Evolutionary conservation across 352 stramenopile species (phyloP), one percentile per base, ranked within the genome.

Genomic region (Plasmopara muralis): DNA sequence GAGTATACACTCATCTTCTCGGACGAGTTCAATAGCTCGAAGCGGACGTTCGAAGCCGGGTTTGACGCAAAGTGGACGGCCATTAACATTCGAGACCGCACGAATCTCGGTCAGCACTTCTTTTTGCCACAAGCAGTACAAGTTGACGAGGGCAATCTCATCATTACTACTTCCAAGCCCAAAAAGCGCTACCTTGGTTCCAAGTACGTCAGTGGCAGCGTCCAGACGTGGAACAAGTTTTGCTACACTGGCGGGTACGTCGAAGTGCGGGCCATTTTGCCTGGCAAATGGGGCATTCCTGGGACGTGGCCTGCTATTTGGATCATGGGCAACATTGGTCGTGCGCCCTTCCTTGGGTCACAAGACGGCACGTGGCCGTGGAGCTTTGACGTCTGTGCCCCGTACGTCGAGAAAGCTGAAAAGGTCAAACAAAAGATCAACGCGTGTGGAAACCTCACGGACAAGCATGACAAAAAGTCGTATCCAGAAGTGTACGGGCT

Each of bases 211-310:
- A 96, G 85, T 53, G 95, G 92, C 30, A 97, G 96, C 71, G 43
- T 98, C n/a, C 93, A 98, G 65, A 90, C 75, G 18, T 99, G 96
- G 96, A 97, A 99, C 81, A 99, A 99, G 72, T 98, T 99, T 65
- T 99, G 96, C 68, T 99, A 97, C 72, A 98, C 95, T 3, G 96
- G 96, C 50, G 96, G 96, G 16, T 98, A 96, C 43, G 63, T 99
- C 6, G 94, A 98, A 68, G 92, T 98, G 30, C 64, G 77, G 37
- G 90, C 95, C 29, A 93, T 97, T 55, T 68, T 98, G 25, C 96
- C 96, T 0, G 96, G 96, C 15, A 97, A 97, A 61, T 93, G 84
- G 60, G 82, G 89, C 49, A 92, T 97, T 59, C 90, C 90, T 0
- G 96, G 96, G 31, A 89, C 97, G 18, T 99, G 96, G 96, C 96